Conservation (phyloP, 441 rosid genomes). For the Bruguiera hainesii region DNA sequence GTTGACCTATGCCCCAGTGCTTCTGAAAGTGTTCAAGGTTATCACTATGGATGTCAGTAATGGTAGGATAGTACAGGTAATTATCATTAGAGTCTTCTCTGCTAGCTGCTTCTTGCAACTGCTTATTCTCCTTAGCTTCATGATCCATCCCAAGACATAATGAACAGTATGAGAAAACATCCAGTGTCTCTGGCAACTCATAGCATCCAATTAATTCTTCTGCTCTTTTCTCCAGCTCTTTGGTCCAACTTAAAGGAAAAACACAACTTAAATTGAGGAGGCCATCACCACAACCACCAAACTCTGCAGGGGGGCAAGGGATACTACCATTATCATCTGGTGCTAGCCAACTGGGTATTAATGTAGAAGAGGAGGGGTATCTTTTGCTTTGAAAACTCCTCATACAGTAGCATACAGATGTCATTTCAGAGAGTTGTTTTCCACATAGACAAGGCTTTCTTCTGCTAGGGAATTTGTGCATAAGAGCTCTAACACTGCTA, state of each 20-base stretch:
- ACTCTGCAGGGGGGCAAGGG: slow-evolving; percentile 58
- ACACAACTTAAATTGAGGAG: slow-evolving; percentile 51
- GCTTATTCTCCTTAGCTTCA: slow-evolving; percentile 38
- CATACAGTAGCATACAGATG: slow-evolving; percentile 28
- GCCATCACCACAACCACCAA: slow-evolving; percentile 66
- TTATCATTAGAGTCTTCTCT: slow-evolving; percentile 68
- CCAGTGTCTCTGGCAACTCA: slow-evolving; percentile 75
- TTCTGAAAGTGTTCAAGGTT: slow-evolving; percentile 91
- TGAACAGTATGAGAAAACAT: slow-evolving; percentile 55
- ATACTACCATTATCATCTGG: slow-evolving; percentile 35
- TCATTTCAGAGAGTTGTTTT: slow-evolving; percentile 31
- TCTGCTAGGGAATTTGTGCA: slow-evolving; percentile 39
- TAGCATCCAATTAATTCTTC: slow-evolving; percentile 94
- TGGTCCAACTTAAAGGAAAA: slow-evolving; percentile 55
- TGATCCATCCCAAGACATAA: slow-evolving; percentile 56
- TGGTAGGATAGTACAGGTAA: slow-evolving; percentile 61
- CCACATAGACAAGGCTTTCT: slow-evolving; percentile 34
- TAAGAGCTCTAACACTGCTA: slow-evolving; percentile 35
- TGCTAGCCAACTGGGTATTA: slow-evolving; percentile 31
- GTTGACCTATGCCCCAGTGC: slow-evolving; percentile 97
- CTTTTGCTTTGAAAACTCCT: slow-evolving; percentile 21
- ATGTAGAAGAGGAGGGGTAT: slow-evolving; percentile 28
- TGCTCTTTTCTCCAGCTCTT: slow-evolving; percentile 75
- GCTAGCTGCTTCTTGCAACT: slow-evolving; percentile 69
- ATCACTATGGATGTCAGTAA: slow-evolving; percentile 49